Evolutionary conservation across 1,284 basidiomycete species (phyloP), one percentile per base, ranked within the genome.

Genomic region (Malassezia equina): DNA sequence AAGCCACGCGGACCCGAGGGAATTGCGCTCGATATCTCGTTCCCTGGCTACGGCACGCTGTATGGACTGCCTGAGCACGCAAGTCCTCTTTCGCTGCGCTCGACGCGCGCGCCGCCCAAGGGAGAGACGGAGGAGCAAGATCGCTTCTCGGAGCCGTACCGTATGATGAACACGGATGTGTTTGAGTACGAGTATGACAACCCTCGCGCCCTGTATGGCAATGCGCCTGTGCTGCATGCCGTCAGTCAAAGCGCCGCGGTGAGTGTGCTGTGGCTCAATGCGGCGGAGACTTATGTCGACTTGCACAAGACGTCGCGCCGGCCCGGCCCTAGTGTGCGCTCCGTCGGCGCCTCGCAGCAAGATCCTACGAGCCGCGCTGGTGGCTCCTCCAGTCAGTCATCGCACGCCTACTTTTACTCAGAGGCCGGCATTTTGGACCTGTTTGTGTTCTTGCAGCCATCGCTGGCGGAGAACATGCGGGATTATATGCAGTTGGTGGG

Each of bases 1-100:
- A 98, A 98, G 76, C 93, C 93, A 0, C 95, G 95, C 79, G 94
- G 91, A 86, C 94, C 93, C 21, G 90, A 98, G 76, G 90, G 87
- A 0, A 80, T 95, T 51, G 90, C 86, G 0, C 73, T 99, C 58
- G 94, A 98, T 71, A 86, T 98, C 64, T 82, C 83, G 54, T 98
- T 98, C 81, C 91, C 91, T 1, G 84, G 83, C 60, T 88, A 90
- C 58, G 81, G 83, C 28, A 85, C 87, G 58, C 83, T 96, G 55
- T 98, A 88, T 66, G 93, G 94, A 52, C 89, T 99, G 40, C 93
- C 94, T 3, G 90, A 99, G 76, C 94, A 94, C 69, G 93, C 94
- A 8, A 90, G 90, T 0, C 83, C 84, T 6, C 81, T 98, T 28
- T 86, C 86, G 12, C 82, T 98, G 2, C 90, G 90, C 5, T 63